phyloP scores from a whole-genome alignment of 1,139 yeast genomes.

The Debaryomycetaceae sp. region DNA sequence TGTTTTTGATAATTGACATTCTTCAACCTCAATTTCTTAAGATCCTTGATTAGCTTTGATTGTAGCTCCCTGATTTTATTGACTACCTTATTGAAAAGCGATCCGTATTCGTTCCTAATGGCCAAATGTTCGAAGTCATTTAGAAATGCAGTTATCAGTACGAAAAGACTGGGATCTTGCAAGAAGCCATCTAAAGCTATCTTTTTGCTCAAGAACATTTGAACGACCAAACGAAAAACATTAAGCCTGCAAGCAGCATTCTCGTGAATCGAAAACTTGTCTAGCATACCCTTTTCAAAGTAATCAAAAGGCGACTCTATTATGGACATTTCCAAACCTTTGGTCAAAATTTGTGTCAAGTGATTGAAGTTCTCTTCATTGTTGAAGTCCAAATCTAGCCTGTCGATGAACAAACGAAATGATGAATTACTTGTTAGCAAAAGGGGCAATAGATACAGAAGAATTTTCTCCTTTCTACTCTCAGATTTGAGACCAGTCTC shows the following conservation, averaged over 20 bases:
- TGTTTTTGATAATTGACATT: slow-evolving; percentile 15
- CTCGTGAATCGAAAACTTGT: slow-evolving; percentile 39
- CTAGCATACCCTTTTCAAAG: slow-evolving; percentile 13
- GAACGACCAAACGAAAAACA: slow-evolving; percentile 51
- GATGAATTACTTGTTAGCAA: slow-evolving; percentile 49
- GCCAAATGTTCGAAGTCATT: slow-evolving; percentile 61
- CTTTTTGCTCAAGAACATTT: background rate
- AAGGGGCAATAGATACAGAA: slow-evolving; percentile 59
- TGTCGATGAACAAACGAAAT: slow-evolving; percentile 26
- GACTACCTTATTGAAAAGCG: slow-evolving; percentile 58
- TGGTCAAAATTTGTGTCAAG: slow-evolving; percentile 12
- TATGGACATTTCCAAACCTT: slow-evolving; percentile 6
- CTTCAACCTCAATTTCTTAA: slow-evolving; percentile 32
- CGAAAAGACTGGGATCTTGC: background rate
- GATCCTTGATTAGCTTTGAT: slow-evolving; percentile 51
- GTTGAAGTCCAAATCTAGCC: slow-evolving; percentile 14
- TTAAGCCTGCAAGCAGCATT: slow-evolving; percentile 50
- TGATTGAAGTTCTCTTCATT: slow-evolving; percentile 28
- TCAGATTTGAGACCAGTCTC: slow-evolving; percentile 27
- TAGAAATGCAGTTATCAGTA: slow-evolving; percentile 27
- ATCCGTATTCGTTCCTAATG: slow-evolving; percentile 59
- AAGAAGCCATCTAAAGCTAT: background rate
- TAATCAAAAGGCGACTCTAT: slow-evolving; percentile 13
- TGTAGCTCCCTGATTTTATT: slow-evolving; percentile 65
- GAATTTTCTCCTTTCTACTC: slow-evolving; percentile 44